Percentiles rank a stretch among this genome's conserved stretches.
Evolutionary conservation across 2,329 filamentous ascomycete species (phyloP).

Genomic region (Trichoderma citrinoviride): DNA sequence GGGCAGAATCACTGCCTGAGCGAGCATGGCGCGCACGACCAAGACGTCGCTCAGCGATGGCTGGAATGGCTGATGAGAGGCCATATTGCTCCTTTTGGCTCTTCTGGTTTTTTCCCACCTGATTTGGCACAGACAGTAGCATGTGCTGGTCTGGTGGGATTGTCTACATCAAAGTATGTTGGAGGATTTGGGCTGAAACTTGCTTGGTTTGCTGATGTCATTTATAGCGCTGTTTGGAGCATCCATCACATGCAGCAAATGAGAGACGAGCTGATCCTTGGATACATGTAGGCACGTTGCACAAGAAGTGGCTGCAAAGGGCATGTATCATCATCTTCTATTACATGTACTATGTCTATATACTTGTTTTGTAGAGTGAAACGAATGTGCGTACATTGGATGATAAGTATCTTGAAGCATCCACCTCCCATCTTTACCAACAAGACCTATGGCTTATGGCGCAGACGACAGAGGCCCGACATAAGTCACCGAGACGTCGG

Average conservation of each 20-base stretch:
- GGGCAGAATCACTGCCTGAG: constrained; percentile 45
- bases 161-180: too few species aligned
- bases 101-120: too few species aligned
- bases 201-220: constrained; percentile 1
- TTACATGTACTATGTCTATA: too few species aligned
- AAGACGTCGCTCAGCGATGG: constrained; percentile 50
- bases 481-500: background rate
- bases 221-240: background rate
- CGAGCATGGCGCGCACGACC: constrained; percentile 48
- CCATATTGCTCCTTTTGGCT: background rate
- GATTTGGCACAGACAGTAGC: background rate
- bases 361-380: too few species aligned
- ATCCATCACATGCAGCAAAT: background rate
- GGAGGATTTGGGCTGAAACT: background rate
- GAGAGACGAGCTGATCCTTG: background rate
- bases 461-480: background rate
- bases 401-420: too few species aligned
- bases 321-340: too few species aligned
- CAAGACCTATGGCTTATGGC: too few species aligned
- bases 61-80: constrained; percentile 24
- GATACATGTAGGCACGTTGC: background rate
- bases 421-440: too few species aligned
- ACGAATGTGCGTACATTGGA: too few species aligned
- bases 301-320: background rate
- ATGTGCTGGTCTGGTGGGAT: background rate